These are phyloP conservation scores for Mimosa bimucronata DNA, from an alignment of 306 rosid genomes.

Conservation along the genomic window DNA sequence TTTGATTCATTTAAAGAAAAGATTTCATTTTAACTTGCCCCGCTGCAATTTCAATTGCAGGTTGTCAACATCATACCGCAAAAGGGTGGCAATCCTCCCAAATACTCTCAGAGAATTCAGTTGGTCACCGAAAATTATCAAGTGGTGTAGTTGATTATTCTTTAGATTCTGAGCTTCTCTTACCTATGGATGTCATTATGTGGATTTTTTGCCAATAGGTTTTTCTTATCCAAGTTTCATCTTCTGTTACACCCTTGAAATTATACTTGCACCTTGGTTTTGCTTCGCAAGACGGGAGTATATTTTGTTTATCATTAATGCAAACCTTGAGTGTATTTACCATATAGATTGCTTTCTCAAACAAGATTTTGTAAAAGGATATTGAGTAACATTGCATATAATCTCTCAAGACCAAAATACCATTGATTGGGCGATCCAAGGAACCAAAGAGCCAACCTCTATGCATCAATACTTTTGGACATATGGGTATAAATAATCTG, in stretches of 20 bases:
- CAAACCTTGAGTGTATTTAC: slow-evolving; percentile 20
- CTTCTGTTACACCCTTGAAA: slow-evolving; percentile 26
- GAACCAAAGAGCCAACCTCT: not conserved
- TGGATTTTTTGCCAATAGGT: slow-evolving; percentile 30
- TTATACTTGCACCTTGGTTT: slow-evolving; percentile 10
- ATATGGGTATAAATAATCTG: not conserved
- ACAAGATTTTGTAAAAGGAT: not conserved
- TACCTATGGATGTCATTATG: slow-evolving; percentile 18
- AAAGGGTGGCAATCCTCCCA: slow-evolving; percentile 82
- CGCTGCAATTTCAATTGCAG: slow-evolving; percentile 40
- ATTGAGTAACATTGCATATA: not conserved
- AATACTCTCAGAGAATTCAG: slow-evolving; percentile 84
- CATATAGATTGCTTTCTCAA: not conserved
- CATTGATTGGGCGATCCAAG: not conserved
- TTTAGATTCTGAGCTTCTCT: slow-evolving; percentile 25
- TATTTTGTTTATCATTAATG: slow-evolving; percentile 20
- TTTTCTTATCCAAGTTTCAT: slow-evolving; percentile 19
- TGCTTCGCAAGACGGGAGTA: slow-evolving; percentile 30
- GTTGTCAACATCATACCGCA: slow-evolving; percentile 69
- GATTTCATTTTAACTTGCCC: not conserved
- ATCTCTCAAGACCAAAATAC: not conserved
- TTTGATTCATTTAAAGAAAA: slow-evolving; percentile 14
- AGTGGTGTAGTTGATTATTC: slow-evolving; percentile 60
- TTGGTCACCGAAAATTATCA: slow-evolving; percentile 83
- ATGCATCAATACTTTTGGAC: not conserved